Base-by-base conservation (phyloP, 768 basidiomycete genomes). In the Kondoa malvinella region DNA sequence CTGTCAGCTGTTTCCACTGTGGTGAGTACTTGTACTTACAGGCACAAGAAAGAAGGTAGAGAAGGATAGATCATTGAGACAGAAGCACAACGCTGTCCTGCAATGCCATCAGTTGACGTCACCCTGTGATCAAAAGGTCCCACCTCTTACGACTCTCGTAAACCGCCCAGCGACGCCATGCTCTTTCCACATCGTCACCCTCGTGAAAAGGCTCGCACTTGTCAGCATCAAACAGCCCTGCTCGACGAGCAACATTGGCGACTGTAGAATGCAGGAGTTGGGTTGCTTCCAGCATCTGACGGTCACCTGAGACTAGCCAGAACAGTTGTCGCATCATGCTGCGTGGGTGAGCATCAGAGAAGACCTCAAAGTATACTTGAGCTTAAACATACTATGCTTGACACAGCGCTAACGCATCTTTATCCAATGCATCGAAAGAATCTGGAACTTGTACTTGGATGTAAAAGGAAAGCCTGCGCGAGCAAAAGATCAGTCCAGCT, bases 51-150 rank as follows among this genome's bases (percentile, higher is more conserved):
- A 63, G 16, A 63, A 32, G 12, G 61, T 63, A 14, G 27, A 3
- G 61, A 63, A 63, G 32, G 61, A 8, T 17, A 63, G 61, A 33
- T 63, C 61, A 29, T 63, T 63, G 3, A 63, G 17, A n/a, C 27
- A 31, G 61, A 63, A 63, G 61, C 61, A 29, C 26, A 63, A 29
- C 3, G 61, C 61, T 3, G 61, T 63, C 26, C 61, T n/a, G n/a
- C n/a, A n/a, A n/a, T n/a, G n/a, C n/a, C n/a, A n/a, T n/a, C n/a
- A n/a, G n/a, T n/a, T n/a, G n/a, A n/a, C n/a, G n/a, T n/a, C n/a
- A n/a, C n/a, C n/a, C n/a, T n/a, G n/a, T n/a, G n/a, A n/a, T n/a
- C n/a, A n/a, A n/a, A n/a, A n/a, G n/a, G n/a, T n/a, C n/a, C n/a
- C n/a, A n/a, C n/a, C n/a, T 27, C 32, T 33, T 27, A 14, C 61